These are phyloP conservation scores for Sarocladium oryzae DNA, from an alignment of 2,329 filamentous ascomycete genomes.

Conservation along the genomic window DNA sequence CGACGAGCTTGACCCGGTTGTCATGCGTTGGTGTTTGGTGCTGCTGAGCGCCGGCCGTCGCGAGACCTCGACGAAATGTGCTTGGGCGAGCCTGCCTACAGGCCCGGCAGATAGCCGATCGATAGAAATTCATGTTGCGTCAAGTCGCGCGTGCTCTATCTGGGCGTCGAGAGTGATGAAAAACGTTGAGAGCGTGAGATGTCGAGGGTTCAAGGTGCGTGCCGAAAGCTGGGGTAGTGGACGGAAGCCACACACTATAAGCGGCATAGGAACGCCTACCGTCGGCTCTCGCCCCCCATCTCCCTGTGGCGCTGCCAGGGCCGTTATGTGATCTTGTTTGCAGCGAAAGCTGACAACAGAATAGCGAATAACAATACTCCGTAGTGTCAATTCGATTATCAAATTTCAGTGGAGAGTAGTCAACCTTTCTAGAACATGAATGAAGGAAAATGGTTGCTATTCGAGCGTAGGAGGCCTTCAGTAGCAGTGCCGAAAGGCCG, in stretches of 20 bases:
- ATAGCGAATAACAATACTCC: too few species aligned
- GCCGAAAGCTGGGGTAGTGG: conserved; percentile 3
- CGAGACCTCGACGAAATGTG: conserved; percentile 27
- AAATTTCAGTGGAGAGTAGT: too few species aligned
- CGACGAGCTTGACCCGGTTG: conserved; percentile 59
- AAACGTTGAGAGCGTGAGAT: not conserved
- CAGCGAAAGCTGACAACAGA: too few species aligned
- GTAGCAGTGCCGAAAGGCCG: too few species aligned
- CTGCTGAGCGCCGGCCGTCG: conserved; percentile 28
- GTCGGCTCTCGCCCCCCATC: conserved; percentile 20
- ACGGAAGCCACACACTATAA: not conserved
- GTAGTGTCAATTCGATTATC: too few species aligned
- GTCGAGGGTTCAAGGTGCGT: not conserved
- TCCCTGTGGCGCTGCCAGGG: too few species aligned
- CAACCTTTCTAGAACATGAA: too few species aligned
- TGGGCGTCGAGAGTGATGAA: conserved; percentile 5
- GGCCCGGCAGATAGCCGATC: conserved; percentile 31
- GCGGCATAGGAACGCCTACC: conserved; percentile 20
- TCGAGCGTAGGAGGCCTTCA: too few species aligned
- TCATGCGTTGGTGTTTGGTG: conserved; percentile 24
- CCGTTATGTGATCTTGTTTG: too few species aligned
- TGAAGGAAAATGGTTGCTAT: too few species aligned
- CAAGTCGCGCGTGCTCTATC: conserved; percentile 8
- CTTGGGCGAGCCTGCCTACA: conserved; percentile 25
- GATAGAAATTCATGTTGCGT: conserved; percentile 27